Base-by-base conservation (phyloP, 768 basidiomycete genomes). In the Panaeolus papilionaceus region DNA sequence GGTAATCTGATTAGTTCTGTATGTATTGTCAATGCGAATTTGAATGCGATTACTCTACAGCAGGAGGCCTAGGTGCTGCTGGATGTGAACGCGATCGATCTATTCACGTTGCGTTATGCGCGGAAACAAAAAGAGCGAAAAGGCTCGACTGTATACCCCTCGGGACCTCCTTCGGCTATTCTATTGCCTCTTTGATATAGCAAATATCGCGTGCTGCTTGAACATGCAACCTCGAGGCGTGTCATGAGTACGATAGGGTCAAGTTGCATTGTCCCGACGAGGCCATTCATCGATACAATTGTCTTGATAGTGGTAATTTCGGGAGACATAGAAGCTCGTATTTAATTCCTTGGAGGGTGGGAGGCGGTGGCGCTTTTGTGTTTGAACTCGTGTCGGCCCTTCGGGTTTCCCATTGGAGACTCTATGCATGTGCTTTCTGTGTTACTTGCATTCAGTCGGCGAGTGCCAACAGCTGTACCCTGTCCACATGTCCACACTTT, bases 141-240 rank as follows among this genome's bases (percentile, higher is more conserved):
- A 33, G 11, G 20, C 33, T 58, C 28, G 54, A 28, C 33, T 58
- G 11, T 1, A 16, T 58, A 14, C 9, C 54, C 26, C 54, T 58
- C 54, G 54, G 33, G 14, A 28, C 26, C 54, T 16, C 28, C 54
- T 37, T 33, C 26, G 54, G 54, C 28, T 58, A 58, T 33, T 37
- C 26, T 58, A 58, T 58, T 58, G 26, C 54, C 54, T 33, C 54
- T 58, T 58, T 58, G 10, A 58, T 16, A 58, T 18, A 4, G 28
- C 3, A 4, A 47, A 33, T 4, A 28, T 58, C 28, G 54, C 28
- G 54, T 58, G 54, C 28, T 28, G 26, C 54, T 14, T 58, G 14
- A 14, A 58, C 54, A 58, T 58, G n/a, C 54, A 28, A 16, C 54
- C 54, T 58, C 54, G 28, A 58, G 54, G 54, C 28, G 33, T 58